Base-by-base conservation (phyloP, 768 basidiomycete genomes). In the Royoungia palumana region DNA sequence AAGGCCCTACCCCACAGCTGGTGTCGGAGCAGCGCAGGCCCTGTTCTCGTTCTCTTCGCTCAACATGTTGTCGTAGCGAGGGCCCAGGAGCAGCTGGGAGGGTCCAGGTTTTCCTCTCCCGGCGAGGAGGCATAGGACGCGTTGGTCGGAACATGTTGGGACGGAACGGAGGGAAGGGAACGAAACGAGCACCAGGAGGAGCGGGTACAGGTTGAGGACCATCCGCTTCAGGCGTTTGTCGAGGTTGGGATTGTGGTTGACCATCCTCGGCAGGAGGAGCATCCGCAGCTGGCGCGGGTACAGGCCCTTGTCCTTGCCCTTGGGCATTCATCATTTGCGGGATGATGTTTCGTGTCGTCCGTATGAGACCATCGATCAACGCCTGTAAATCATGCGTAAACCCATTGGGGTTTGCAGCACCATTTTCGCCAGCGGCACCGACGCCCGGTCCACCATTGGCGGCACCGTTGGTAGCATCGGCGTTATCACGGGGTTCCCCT, bases 1-100 rank as follows among this genome's bases (percentile, higher is more conserved):
- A 81, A 7, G 86, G 86, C 0, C 87, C 89, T 24, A 89, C 62
- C 3, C 85, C 86, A 64, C 89, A 91, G 51, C 80, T 81, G 24
- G 81, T 67, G 57, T 89, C 88, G 34, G 71, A 79, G 62, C 89
- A 91, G 41, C 89, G 73, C 57, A 88, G 60, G 1, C 86, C 88
- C 19, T 78, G 75, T 61, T 87, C 85, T 19, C 83, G 77, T 65
- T 90, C 89, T 47, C 79, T 74, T 50, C 77, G 75, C 64, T 91
- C 89, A 16, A 91, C 73, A 6, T 82, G 78, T 63, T 89, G 80
- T 22, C 89, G 83, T 37, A 89, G 67, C 6, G 87, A 86, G 28
- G 74, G 75, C 0, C 87, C 87, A 3, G 87, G 86, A 0, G 84
- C 70, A 1, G 81, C 67, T 0, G 87, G 87, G 1, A 75, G 72